Evolutionary conservation across 495 filamentous ascomycete species (phyloP), one percentile per base, ranked within the genome.

Genomic region (Glonium stellatum): DNA sequence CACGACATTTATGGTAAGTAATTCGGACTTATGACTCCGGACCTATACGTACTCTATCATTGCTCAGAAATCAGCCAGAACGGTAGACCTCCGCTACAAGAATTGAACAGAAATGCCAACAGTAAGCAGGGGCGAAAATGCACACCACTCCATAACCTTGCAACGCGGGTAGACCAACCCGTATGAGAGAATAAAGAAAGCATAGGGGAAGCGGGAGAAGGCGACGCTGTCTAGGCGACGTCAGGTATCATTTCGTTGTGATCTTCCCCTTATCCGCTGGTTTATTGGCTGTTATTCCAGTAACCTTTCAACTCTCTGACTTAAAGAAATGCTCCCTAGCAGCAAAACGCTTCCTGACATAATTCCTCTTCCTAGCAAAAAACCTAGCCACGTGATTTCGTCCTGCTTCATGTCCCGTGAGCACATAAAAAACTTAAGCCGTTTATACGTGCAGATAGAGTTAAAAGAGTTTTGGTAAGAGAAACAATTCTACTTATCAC

Each of bases 401-500:
- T 18, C 39, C 39, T 44, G 39, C 39, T 44, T 11, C 39, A 44
- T 44, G 18, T 44, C 39, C 39, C 4, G 39, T 44, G 39, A 44
- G 39, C 39, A 13, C 39, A 44, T 15, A 18, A 11, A 44, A 44
- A 44, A 15, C 39, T 18, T 15, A 4, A 44, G 39, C 39, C 39
- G 39, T 15, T 44, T 18, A 18, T 44, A 44, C 39, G 12, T 18
- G 39, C 18, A 44, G 10, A 44, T 44, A 11, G 39, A 44, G 10
- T 15, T 15, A 18, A 18, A 4, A 44, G 39, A 13, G 39, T 44
- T 13, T 44, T 18, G 39, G 39, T 44, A 44, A 11, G 39, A 44
- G 39, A 1, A 44, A 44, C 10, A 44, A 6, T 48, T 48, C 48
- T 59, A 66, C 59, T 66, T 62, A 23, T 66, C 63, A 48, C 55